A percentile compares a stretch with the other conserved stretches of the same genome.
Conservation (phyloP, 1,284 basidiomycete species). For the Melampsora americana region DNA sequence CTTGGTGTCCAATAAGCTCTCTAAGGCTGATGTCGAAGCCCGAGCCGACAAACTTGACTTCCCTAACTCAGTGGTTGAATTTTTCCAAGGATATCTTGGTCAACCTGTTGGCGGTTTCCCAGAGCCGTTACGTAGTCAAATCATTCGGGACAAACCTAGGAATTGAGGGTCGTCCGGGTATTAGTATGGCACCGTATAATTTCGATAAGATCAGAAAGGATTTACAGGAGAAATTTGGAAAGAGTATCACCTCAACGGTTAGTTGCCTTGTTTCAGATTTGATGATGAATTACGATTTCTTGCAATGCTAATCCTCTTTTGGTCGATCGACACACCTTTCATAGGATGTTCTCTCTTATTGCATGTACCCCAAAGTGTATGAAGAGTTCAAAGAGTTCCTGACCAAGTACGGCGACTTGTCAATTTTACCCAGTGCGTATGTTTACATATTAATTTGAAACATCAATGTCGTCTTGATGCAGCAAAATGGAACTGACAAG, state of each 20-base stretch:
- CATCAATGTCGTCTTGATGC: background rate
- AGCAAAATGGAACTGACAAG: background rate
- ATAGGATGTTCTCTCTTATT: constrained; percentile 84
- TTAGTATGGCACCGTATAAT: constrained; percentile 78
- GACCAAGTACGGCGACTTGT: constrained; percentile 34
- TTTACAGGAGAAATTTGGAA: constrained; percentile 87
- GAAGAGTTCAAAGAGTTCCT: constrained; percentile 36
- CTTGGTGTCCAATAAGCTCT: constrained; percentile 93
- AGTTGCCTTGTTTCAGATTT: constrained; percentile 3
- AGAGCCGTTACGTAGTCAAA: constrained; percentile 81
- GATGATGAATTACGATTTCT: no score
- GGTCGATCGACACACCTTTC: no score
- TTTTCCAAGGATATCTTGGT: constrained; percentile 70
- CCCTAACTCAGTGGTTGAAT: constrained; percentile 66
- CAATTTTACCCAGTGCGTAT: constrained; percentile 22
- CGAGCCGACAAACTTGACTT: constrained; percentile 89
- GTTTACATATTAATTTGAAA: background rate
- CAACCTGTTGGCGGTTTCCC: constrained; percentile 98
- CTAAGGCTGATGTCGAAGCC: constrained; percentile 78
- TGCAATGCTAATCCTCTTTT: no score
- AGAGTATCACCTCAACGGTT: constrained; percentile 75
- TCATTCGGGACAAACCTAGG: constrained; percentile 88
- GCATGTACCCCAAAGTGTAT: constrained; percentile 86
- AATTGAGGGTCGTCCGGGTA: constrained; percentile 89
- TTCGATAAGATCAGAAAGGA: constrained; percentile 95